Percentiles rank a stretch among this genome's conserved stretches.
Evolutionary conservation across 306 rosid species (phyloP).

Genomic region (Hippophae gyantsensis): DNA sequence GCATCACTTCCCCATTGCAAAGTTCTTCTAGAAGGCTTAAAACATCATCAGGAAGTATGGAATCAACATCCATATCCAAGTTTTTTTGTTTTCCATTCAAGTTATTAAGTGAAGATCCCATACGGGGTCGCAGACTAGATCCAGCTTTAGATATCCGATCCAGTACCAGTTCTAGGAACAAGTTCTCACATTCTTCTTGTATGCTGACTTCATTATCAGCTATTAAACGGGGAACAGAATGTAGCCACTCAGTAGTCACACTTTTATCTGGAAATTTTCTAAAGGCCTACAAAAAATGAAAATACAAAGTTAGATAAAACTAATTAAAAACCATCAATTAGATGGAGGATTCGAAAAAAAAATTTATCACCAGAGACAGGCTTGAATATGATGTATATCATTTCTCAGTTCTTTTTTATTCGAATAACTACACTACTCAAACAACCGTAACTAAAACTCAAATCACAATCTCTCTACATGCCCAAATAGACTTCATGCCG

Average conservation of each 20-base stretch:
- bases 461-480: too few species aligned
- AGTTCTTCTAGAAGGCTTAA: constrained; percentile 54
- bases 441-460: too few species aligned
- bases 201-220: constrained; percentile 80
- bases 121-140: constrained; percentile 24
- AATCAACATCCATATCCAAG: constrained; percentile 37
- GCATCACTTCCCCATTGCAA: constrained; percentile 67
- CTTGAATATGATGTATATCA: too few species aligned
- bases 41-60: constrained; percentile 39
- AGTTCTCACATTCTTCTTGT: constrained; percentile 88
- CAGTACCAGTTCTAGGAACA: constrained; percentile 75
- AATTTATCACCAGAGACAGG: neutral
- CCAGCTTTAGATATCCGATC: constrained; percentile 57
- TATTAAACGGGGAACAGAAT: constrained; percentile 73
- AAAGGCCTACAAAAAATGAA: constrained; percentile 47
- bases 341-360: constrained; percentile 1
- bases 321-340: neutral
- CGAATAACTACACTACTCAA: too few species aligned
- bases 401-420: too few species aligned
- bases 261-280: constrained; percentile 55
- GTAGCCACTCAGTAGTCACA: constrained; percentile 80
- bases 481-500: too few species aligned
- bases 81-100: constrained; percentile 22
- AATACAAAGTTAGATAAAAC: constrained; percentile 10
- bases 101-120: constrained; percentile 9